phyloP scores from a whole-genome alignment of 2,329 filamentous ascomycete genomes.

The Hymenoscyphus repandus region DNA sequence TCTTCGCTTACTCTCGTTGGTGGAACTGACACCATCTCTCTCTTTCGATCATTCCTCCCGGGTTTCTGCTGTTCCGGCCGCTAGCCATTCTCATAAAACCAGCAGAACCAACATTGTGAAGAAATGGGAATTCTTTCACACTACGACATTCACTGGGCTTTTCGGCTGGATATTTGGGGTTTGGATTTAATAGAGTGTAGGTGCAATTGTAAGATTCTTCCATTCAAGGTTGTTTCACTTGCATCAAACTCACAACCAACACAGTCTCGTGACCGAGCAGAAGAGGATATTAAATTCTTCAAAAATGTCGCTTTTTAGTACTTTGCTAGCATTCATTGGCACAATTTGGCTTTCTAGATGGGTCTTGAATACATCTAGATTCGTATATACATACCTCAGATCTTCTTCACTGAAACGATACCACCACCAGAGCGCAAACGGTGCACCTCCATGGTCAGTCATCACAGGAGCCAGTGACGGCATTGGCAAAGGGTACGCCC shows the following conservation, averaged over 20 bases:
- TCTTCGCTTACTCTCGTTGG: not conserved
- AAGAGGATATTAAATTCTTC: not conserved
- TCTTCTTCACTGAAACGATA: conserved; percentile 5
- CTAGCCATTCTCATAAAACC: too few species aligned
- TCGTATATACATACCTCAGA: conserved; percentile 3
- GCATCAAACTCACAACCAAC: too few species aligned
- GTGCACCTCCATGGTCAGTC: conserved; percentile 61
- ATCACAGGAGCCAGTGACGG: conserved; percentile 95
- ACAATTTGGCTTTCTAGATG: conserved; percentile 1
- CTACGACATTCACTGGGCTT: too few species aligned
- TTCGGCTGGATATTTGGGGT: too few species aligned
- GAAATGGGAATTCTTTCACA: too few species aligned
- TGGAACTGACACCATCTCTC: not conserved
- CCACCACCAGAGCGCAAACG: conserved; percentile 1
- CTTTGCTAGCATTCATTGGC: conserved; percentile 1
- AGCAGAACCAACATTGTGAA: too few species aligned
- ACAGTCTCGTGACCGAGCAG: not conserved
- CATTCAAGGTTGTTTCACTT: too few species aligned
- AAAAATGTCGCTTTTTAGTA: conserved; percentile 1
- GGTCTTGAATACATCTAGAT: not conserved
- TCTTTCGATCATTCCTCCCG: too few species aligned
- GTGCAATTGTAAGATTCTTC: too few species aligned
- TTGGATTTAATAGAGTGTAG: too few species aligned
- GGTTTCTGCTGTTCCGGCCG: too few species aligned
- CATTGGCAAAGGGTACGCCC: conserved; percentile 88